Conservation (phyloP, 2,329 filamentous ascomycete genomes). For the Biscogniauxia marginata region DNA sequence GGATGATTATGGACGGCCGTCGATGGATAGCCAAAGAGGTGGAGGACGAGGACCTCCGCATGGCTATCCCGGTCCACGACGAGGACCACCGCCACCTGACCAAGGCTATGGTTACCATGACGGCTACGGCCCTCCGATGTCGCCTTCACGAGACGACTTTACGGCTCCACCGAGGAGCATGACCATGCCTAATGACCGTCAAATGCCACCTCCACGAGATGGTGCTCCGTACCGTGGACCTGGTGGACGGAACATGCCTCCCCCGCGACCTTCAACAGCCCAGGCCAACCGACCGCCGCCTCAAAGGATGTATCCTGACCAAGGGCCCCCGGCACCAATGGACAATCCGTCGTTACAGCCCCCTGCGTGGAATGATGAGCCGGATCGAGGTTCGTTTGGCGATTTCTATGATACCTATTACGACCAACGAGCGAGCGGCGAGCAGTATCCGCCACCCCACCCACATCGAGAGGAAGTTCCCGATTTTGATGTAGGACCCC, state of each 20-base stretch:
- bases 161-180: constrained; percentile 56
- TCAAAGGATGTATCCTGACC: constrained; percentile 50
- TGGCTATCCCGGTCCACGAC: constrained; percentile 37
- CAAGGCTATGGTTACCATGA: constrained; percentile 39
- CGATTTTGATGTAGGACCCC: constrained; percentile 42
- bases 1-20: constrained; percentile 37
- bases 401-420: constrained; percentile 58
- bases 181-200: constrained; percentile 54
- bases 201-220: constrained; percentile 39
- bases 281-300: constrained; percentile 52
- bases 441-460: constrained; percentile 32
- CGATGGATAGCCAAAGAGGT: constrained; percentile 33
- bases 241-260: constrained; percentile 45
- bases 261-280: constrained; percentile 54
- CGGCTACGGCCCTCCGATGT: constrained; percentile 35
- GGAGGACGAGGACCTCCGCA: constrained; percentile 37
- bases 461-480: constrained; percentile 35
- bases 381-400: constrained; percentile 42
- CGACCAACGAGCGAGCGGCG: constrained; percentile 35
- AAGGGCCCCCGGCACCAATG: constrained; percentile 37
- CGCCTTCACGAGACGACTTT: constrained; percentile 42
- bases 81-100: constrained; percentile 33
- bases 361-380: constrained; percentile 36
- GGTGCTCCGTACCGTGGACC: constrained; percentile 47
- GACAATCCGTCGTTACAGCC: constrained; percentile 30